Conservation (phyloP, 257 asterid species). For the Fraxinus excelsior region DNA sequence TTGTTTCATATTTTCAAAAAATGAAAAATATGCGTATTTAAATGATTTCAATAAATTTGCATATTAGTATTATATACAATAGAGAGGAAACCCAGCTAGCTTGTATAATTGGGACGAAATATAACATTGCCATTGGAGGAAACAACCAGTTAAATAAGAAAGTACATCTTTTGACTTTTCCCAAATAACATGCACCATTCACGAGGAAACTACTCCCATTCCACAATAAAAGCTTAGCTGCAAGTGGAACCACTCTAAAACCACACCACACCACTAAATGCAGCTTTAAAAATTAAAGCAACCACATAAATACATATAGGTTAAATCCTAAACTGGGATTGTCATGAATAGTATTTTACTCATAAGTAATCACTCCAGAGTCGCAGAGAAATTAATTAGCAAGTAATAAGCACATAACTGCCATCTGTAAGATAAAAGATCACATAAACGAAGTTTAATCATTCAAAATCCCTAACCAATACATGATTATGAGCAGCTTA, state of each 20-base stretch:
- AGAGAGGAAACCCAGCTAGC: no score
- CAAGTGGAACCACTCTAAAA: not conserved
- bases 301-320: no score
- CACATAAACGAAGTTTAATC: not conserved
- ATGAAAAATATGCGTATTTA: no score
- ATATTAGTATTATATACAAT: no score
- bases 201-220: constrained; percentile 13
- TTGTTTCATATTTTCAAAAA: no score
- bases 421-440: not conserved
- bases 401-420: not conserved
- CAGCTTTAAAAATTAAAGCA: no score
- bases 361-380: no score
- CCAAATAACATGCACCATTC: not conserved
- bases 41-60: no score
- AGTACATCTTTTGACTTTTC: not conserved
- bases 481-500: constrained; percentile 7
- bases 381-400: not conserved
- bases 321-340: no score
- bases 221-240: not conserved
- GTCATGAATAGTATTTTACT: no score
- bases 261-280: no score
- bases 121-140: not conserved
- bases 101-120: no score
- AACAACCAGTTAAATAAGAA: not conserved
- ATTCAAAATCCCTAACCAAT: not conserved